phyloP scores from a whole-genome alignment of 1,139 yeast species.

The Sugiyamaella xylanicola region DNA sequence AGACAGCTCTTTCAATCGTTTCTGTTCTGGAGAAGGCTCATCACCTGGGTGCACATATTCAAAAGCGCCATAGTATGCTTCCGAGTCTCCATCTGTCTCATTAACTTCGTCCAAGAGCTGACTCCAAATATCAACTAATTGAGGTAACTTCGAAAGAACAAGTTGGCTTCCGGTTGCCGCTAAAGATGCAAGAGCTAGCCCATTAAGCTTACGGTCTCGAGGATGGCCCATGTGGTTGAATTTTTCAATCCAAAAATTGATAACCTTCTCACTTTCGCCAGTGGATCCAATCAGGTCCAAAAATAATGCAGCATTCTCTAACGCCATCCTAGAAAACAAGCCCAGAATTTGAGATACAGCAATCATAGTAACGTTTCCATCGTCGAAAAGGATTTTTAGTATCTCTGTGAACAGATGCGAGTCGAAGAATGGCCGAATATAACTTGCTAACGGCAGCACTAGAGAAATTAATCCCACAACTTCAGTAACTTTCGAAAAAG shows the following conservation, averaged over 20 bases:
- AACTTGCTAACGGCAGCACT: conserved; percentile 31
- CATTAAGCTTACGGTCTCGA: conserved; percentile 61
- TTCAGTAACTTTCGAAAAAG: conserved; percentile 43
- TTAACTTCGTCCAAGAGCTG: conserved; percentile 68
- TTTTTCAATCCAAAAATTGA: conserved; percentile 41
- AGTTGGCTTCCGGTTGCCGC: conserved; percentile 42
- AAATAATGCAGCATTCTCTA: conserved; percentile 51
- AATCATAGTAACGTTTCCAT: conserved; percentile 52
- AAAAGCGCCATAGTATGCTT: conserved; percentile 34
- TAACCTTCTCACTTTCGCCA: conserved; percentile 25
- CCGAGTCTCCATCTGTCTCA: conserved; percentile 53
- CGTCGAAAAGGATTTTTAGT: conserved; percentile 52
- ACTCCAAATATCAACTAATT: conserved; percentile 55
- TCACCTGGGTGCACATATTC: conserved; percentile 35
- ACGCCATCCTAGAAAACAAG: conserved; percentile 58
- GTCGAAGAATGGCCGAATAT: conserved; percentile 34
- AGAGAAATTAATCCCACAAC: conserved; percentile 29
- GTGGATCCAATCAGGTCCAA: conserved; percentile 40
- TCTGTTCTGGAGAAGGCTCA: conserved; percentile 27
- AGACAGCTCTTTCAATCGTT: conserved; percentile 26
- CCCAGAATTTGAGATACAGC: conserved; percentile 51
- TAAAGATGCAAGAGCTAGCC: conserved; percentile 59
- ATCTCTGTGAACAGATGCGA: conserved; percentile 37
- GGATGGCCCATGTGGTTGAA: conserved; percentile 65
- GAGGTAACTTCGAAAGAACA: conserved; percentile 42